Evolutionary conservation across 2,329 filamentous ascomycete genomes (phyloP).

Genomic region (Exophiala oligosperma): DNA sequence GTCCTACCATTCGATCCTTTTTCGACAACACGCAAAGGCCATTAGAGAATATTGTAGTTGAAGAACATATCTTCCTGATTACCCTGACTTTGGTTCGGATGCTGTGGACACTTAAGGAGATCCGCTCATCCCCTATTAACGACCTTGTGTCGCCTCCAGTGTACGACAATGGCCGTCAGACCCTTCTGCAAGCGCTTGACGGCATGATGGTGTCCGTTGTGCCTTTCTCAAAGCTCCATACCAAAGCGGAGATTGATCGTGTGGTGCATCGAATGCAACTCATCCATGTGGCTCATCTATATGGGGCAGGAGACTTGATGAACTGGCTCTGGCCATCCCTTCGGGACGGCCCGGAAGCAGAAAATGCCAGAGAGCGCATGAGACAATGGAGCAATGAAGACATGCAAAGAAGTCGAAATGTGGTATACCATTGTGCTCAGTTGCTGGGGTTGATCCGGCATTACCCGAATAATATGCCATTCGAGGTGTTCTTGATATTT

Average conservation of each 20-base stretch:
- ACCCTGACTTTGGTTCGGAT: background rate
- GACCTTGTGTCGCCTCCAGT: background rate
- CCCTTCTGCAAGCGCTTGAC: background rate
- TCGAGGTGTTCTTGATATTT: background rate
- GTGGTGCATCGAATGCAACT: background rate
- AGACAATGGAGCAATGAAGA: background rate
- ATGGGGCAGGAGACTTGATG: background rate
- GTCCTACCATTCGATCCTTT: background rate
- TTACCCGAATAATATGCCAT: background rate
- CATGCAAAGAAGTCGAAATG: background rate
- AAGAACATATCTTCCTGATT: slow-evolving; percentile 1
- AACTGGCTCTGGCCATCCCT: background rate
- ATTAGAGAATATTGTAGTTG: background rate
- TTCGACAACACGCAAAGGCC: background rate
- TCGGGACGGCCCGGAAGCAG: background rate
- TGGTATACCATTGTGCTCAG: background rate
- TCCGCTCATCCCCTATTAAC: background rate
- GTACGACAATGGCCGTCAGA: background rate
- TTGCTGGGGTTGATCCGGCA: background rate
- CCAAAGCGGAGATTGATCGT: background rate
- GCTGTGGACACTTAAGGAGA: slow-evolving; percentile 1
- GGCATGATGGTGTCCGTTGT: background rate
- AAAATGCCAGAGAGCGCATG: background rate
- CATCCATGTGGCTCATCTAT: background rate
- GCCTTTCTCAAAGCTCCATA: background rate